Conservation (phyloP, 495 filamentous ascomycete genomes). For the Aspergillus funiculosus region DNA sequence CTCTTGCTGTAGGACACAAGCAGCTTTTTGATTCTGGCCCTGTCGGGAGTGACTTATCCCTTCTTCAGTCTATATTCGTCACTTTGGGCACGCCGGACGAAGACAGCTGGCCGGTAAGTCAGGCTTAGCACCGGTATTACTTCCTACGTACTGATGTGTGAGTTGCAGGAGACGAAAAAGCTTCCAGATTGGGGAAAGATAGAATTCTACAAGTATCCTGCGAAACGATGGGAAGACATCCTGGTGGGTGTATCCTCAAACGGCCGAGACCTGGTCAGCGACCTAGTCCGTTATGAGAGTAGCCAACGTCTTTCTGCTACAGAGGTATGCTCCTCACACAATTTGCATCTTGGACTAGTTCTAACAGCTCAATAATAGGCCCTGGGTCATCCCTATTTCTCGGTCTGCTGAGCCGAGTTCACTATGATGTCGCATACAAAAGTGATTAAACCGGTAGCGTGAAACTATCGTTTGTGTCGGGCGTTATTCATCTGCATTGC, state of each 20-base stretch:
- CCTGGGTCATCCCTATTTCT: slow-evolving; percentile 37
- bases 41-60: slow-evolving; percentile 82
- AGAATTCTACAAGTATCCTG: slow-evolving; percentile 49
- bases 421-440: too few species aligned
- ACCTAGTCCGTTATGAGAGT: slow-evolving; percentile 54
- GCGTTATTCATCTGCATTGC: too few species aligned
- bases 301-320: slow-evolving; percentile 42
- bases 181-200: slow-evolving; percentile 67
- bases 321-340: slow-evolving; percentile 35
- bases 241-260: slow-evolving; percentile 44
- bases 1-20: slow-evolving; percentile 38
- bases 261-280: slow-evolving; percentile 49
- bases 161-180: slow-evolving; percentile 42
- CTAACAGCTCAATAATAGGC: slow-evolving; percentile 27
- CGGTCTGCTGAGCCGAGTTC: background rate
- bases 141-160: slow-evolving; percentile 9
- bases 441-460: too few species aligned
- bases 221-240: slow-evolving; percentile 49
- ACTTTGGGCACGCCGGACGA: slow-evolving; percentile 77
- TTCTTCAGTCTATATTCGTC: slow-evolving; percentile 86
- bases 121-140: background rate
- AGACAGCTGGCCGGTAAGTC: slow-evolving; percentile 66
- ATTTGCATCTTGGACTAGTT: background rate
- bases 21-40: slow-evolving; percentile 80
- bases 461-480: too few species aligned